Base-by-base conservation (phyloP, 1,284 basidiomycete genomes). In the Cutaneotrichosporon sp. region DNA sequence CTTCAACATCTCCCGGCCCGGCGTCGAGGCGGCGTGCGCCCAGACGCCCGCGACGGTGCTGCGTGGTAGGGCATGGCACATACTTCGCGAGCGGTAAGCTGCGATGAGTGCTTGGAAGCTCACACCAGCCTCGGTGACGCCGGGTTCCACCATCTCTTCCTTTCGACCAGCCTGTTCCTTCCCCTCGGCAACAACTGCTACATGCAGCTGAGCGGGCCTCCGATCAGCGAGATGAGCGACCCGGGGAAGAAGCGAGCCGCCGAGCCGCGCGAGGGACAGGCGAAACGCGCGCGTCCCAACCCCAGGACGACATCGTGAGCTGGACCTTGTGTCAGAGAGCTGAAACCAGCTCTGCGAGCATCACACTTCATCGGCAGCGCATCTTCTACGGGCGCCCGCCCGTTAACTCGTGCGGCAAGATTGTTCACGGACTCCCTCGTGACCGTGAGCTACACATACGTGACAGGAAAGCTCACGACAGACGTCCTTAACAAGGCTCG, bases 111-210 rank as follows among this genome's bases (percentile, higher is more conserved):
- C 9, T 4, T 7, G 6, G 11, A 2, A 34, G n/a, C 59, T 64
- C 14, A 60, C 52, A 5, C 11, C 59, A 81, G 79, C 11, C 62
- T 82, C 20, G 83, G 83, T 0, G 73, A 80, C 22, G 68, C 69
- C 7, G 65, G 70, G 1, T 80, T 84, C 56, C 64, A 75, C 7
- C 73, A 80, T 53, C 66, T 84, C n/a, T 69, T 84, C 11, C 69
- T 79, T 9, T 56, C 72, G 25, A 74, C 79, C 4, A 79, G 81
- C 8, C 43, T 83, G 27, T 84, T 81, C 64, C 59, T 79, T 0
- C 77, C 80, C 0, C 66, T 83, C 4, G 67, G 73, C 6, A 81
- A 81, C 57, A 81, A 77, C 56, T 83, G 81, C 70, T 82, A 72
- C 60, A 66, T 79, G 10, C 83, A 84, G 63, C 65, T 83, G 6